phyloP scores from a whole-genome alignment of 108 stramenopile species.

The Cyclostephanos tholiformis region DNA sequence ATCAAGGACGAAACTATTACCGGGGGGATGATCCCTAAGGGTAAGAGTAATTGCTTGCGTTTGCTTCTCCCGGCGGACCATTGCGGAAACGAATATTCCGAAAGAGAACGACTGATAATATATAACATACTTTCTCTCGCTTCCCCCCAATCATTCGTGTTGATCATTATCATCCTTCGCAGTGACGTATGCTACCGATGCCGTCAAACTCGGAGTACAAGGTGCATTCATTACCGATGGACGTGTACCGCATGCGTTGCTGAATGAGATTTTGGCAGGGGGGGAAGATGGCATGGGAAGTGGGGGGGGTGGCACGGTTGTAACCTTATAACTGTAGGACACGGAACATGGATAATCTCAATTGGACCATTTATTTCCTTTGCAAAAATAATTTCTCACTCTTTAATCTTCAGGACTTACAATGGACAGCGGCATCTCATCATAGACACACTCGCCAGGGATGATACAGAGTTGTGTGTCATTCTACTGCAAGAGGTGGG shows the following conservation, averaged over 20 bases:
- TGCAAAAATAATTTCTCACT: too few species aligned
- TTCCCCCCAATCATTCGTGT: background rate
- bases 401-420: too few species aligned
- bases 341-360: too few species aligned
- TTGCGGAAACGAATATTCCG: background rate
- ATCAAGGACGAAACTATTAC: conserved; percentile 93
- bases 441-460: too few species aligned
- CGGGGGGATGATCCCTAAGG: conserved; percentile 98
- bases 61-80: conserved; percentile 34
- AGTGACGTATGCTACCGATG: conserved; percentile 79
- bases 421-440: too few species aligned
- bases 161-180: background rate
- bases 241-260: conserved; percentile 85
- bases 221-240: conserved; percentile 90
- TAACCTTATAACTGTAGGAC: conserved; percentile 38
- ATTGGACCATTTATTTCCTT: too few species aligned
- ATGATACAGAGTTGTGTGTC: too few species aligned
- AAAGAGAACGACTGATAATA: background rate
- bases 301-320: conserved; percentile 57
- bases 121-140: background rate
- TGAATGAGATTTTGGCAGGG: conserved; percentile 79
- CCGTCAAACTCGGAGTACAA: conserved; percentile 78
- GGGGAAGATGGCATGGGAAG: conserved; percentile 51
- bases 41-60: conserved; percentile 39
- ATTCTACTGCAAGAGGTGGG: too few species aligned